Evolutionary conservation across 768 basidiomycete species (phyloP).

Genomic region (Ephemerocybe angulata): DNA sequence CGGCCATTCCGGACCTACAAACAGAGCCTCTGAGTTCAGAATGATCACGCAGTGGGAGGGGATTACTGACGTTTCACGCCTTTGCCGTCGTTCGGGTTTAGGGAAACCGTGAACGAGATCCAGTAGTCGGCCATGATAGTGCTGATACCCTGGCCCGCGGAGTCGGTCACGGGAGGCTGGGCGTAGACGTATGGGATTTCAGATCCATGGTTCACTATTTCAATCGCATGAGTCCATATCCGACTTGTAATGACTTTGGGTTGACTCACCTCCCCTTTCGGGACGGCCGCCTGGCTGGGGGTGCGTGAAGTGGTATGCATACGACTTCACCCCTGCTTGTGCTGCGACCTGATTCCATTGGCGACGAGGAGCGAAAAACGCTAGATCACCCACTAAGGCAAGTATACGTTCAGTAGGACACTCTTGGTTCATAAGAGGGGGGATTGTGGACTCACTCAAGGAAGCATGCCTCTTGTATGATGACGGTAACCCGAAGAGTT

Average conservation of each 20-base stretch:
- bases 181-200: conserved; percentile 37
- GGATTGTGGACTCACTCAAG: conserved; percentile 27
- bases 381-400: conserved; percentile 32
- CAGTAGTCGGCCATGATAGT: conserved; percentile 39
- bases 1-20: conserved; percentile 27
- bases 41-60: neutral
- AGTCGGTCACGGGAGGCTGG: conserved; percentile 21
- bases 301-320: conserved; percentile 42
- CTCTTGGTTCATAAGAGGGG: too few relatives aligned
- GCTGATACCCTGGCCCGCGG: conserved; percentile 23
- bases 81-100: conserved; percentile 37
- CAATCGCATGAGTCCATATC: too few relatives aligned
- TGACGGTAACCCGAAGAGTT: conserved; percentile 37
- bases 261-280: neutral
- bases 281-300: conserved; percentile 25
- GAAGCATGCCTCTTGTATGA: conserved; percentile 31
- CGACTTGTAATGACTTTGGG: too few relatives aligned
- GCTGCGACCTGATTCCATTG: conserved; percentile 37
- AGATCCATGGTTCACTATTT: conserved; percentile 30
- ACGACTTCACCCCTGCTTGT: conserved; percentile 32
- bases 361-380: conserved; percentile 37
- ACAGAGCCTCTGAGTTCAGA: neutral
- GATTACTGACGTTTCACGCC: conserved; percentile 26
- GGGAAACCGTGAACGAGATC: conserved; percentile 37
- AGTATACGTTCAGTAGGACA: neutral